These are phyloP conservation scores for sorghum (Sorghum bicolor) DNA, from an alignment of 176 grass and related monocot species.

Conservation along the genomic window DNA sequence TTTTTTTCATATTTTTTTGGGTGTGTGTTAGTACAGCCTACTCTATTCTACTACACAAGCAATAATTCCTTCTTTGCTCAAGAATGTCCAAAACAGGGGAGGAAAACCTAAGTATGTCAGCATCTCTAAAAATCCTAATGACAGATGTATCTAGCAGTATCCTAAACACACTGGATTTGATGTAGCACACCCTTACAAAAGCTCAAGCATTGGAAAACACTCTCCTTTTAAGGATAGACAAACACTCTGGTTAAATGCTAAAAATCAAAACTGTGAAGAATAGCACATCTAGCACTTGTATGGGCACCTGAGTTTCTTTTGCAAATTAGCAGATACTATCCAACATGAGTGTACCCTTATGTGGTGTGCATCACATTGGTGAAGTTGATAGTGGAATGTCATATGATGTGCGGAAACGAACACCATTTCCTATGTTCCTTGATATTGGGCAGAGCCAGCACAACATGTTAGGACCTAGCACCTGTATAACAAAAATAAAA, in stretches of 20 bases:
- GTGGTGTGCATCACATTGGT: constrained; percentile 35
- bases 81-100: constrained; percentile 10
- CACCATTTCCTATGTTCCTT: constrained; percentile 54
- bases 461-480: constrained; percentile 69
- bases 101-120: constrained; percentile 15
- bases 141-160: constrained; percentile 13
- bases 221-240: neutral
- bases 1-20: neutral
- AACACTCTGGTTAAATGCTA: neutral
- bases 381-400: constrained; percentile 52
- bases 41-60: constrained; percentile 2
- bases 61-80: constrained; percentile 8
- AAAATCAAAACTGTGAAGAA: constrained; percentile 1
- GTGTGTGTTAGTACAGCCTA: constrained; percentile 13
- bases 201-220: constrained; percentile 16
- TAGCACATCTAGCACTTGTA: neutral
- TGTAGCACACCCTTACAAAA: neutral
- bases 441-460: constrained; percentile 74
- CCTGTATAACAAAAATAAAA: constrained; percentile 28
- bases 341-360: neutral
- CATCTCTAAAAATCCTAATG: constrained; percentile 8
- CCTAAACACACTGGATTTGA: constrained; percentile 2
- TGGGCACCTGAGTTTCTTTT: constrained; percentile 12
- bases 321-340: neutral
- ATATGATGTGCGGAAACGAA: constrained; percentile 77